phyloP scores from a whole-genome alignment of 2,329 filamentous ascomycete genomes.

The Cladosporium halotolerans region DNA sequence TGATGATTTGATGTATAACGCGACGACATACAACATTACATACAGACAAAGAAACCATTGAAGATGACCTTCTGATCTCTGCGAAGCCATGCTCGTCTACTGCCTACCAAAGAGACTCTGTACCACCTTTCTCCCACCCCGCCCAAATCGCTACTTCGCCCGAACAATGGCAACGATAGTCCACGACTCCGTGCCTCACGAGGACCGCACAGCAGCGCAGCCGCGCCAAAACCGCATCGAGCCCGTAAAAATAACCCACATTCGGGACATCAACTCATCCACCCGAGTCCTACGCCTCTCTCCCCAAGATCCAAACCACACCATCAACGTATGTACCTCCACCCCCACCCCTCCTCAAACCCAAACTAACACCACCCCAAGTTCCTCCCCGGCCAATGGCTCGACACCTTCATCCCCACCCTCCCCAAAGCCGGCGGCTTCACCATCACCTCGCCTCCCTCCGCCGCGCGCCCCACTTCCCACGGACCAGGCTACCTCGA shows the following conservation, averaged over 20 bases:
- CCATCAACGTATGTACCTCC: constrained; percentile 22
- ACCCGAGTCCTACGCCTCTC: constrained; percentile 63
- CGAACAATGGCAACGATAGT: constrained; percentile 27
- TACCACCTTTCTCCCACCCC: background rate
- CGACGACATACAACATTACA: too few species aligned
- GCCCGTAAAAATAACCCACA: constrained; percentile 52
- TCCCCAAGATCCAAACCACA: constrained; percentile 42
- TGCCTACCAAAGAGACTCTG: background rate
- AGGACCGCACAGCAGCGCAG: constrained; percentile 67
- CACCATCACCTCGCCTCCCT: constrained; percentile 74
- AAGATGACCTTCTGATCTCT: too few species aligned
- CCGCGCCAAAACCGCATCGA: constrained; percentile 63
- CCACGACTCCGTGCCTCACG: constrained; percentile 43
- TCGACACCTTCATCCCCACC: constrained; percentile 71
- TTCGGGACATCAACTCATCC: constrained; percentile 59
- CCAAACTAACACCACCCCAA: constrained; percentile 34
- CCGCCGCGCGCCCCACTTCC: constrained; percentile 26
- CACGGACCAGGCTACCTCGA: constrained; percentile 56
- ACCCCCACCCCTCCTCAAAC: constrained; percentile 7
- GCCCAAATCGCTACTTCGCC: background rate
- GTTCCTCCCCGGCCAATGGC: constrained; percentile 82
- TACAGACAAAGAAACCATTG: too few species aligned
- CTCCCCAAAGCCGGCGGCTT: constrained; percentile 72
- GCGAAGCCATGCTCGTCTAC: background rate
- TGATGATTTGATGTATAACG: too few species aligned